Conservation (phyloP, 805 yeast genomes). For the Suhomyces faveliae region DNA sequence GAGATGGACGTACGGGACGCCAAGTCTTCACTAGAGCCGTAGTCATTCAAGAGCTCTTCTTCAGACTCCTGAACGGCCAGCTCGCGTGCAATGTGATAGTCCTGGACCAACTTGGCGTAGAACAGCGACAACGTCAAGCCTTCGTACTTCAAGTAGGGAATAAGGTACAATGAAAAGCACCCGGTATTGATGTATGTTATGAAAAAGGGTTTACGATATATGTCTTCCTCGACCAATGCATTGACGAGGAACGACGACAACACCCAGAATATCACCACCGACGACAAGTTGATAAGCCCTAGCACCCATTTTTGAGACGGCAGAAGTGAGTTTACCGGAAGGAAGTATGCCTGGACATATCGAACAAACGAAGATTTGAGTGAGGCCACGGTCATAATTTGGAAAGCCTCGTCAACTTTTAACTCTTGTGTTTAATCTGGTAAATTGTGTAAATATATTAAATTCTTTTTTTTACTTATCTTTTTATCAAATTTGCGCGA, state of each 20-base stretch:
- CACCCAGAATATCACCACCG: slow-evolving; percentile 89
- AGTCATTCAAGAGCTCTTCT: slow-evolving; percentile 20
- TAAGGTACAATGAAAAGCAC: slow-evolving; percentile 72
- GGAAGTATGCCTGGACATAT: slow-evolving; percentile 18
- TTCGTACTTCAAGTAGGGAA: slow-evolving; percentile 51
- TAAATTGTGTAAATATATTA: no score
- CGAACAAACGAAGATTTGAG: not conserved
- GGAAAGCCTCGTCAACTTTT: no score
- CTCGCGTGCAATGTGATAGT: slow-evolving; percentile 15
- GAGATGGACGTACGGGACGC: slow-evolving; percentile 8
- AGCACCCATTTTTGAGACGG: slow-evolving; percentile 60
- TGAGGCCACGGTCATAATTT: not conserved
- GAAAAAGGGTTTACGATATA: slow-evolving; percentile 84
- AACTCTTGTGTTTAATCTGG: no score
- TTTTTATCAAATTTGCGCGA: not conserved
- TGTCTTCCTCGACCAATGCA: slow-evolving; percentile 63
- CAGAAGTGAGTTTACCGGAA: slow-evolving; percentile 23
- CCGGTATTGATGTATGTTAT: slow-evolving; percentile 91
- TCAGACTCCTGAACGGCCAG: slow-evolving; percentile 17
- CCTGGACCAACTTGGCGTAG: slow-evolving; percentile 19
- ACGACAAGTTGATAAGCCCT: slow-evolving; percentile 69
- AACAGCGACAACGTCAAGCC: slow-evolving; percentile 23
- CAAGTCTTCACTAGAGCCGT: slow-evolving; percentile 24
- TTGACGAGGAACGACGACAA: slow-evolving; percentile 83
- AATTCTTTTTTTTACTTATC: not conserved